phyloP scores from a whole-genome alignment of 257 asterid genomes.

The Solanum chmielewskii region DNA sequence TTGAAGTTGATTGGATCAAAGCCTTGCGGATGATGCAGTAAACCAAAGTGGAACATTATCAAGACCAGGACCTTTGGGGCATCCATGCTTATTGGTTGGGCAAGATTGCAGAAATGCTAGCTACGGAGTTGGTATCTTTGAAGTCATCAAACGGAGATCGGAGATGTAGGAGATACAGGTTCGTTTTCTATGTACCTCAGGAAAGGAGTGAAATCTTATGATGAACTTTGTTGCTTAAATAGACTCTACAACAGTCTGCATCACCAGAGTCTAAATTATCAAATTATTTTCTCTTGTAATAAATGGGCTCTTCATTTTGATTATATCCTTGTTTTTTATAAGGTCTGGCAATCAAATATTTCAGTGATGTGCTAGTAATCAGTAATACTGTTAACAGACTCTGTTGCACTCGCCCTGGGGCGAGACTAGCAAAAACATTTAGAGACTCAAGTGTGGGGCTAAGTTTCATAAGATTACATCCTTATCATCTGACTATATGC shows the following conservation, averaged over 20 bases:
- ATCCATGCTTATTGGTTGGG: not conserved
- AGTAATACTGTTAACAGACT: too few relatives aligned
- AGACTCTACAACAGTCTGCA: not conserved
- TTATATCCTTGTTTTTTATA: not conserved
- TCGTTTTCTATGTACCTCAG: not conserved
- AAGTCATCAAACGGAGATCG: not conserved
- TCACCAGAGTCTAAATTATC: not conserved
- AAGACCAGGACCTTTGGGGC: not conserved
- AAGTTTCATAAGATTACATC: too few relatives aligned
- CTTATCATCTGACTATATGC: too few relatives aligned
- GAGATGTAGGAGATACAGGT: not conserved
- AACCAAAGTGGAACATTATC: not conserved
- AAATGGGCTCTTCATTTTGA: not conserved
- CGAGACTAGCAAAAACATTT: too few relatives aligned
- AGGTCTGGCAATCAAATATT: not conserved
- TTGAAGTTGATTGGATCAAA: conserved; percentile 87
- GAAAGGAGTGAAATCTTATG: not conserved
- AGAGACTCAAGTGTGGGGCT: too few relatives aligned
- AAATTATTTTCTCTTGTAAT: not conserved
- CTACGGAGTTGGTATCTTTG: not conserved
- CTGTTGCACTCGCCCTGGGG: too few relatives aligned
- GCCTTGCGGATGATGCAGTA: conserved; percentile 52
- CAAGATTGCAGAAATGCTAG: not conserved
- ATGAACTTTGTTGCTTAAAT: not conserved
- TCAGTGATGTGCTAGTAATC: not conserved